Evolutionary conservation across 441 rosid species (phyloP).

Genomic region (Aleurites moluccanus): DNA sequence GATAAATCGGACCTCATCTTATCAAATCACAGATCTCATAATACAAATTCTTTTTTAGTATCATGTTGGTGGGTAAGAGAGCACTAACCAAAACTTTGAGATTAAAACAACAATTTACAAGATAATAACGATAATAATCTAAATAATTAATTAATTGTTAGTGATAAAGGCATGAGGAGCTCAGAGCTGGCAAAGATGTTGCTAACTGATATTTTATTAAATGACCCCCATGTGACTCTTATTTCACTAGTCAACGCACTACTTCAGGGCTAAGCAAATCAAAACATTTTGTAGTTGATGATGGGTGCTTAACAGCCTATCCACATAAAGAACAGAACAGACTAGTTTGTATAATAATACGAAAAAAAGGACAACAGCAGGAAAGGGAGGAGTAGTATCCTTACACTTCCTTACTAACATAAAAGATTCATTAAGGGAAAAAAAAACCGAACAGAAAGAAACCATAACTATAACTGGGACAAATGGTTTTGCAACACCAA

Average conservation of each 20-base stretch:
- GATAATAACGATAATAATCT: neutral
- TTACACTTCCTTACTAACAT: constrained; percentile 17
- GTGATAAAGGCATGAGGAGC: constrained; percentile 1
- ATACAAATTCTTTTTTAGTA: neutral
- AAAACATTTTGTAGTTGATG: neutral
- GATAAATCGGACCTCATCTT: constrained; percentile 5
- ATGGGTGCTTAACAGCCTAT: constrained; percentile 14
- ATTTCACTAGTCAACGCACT: constrained; percentile 1
- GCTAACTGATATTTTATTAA: neutral
- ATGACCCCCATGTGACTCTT: constrained; percentile 9
- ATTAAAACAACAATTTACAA: constrained; percentile 6
- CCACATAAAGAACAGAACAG: no score
- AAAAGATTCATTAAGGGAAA: constrained; percentile 15
- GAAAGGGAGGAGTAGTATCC: constrained; percentile 8
- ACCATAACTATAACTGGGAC: constrained; percentile 26
- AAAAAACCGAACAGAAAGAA: neutral
- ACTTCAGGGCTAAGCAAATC: neutral
- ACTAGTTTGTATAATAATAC: neutral
- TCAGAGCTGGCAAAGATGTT: constrained; percentile 25
- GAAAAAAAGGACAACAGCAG: neutral
- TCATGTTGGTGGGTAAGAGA: constrained; percentile 2
- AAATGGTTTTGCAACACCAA: constrained; percentile 14
- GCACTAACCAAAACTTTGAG: neutral
- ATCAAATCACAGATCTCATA: neutral
- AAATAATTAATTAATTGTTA: neutral